Conservation (phyloP, 1,284 basidiomycete genomes). For the Marasmius oreades region DNA sequence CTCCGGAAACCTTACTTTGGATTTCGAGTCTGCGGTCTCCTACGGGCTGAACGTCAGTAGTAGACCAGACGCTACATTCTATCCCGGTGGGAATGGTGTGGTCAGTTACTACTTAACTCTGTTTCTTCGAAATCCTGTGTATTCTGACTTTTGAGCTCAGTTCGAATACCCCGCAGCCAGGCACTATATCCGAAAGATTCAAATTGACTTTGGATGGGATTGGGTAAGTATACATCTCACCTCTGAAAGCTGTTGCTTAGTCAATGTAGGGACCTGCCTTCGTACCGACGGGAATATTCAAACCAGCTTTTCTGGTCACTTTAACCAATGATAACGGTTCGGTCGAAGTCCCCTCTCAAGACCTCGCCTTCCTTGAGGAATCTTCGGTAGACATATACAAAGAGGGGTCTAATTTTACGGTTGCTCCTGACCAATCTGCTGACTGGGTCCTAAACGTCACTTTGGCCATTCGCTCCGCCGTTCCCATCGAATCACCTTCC, state of each 20-base stretch:
- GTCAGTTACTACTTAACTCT: constrained; percentile 14
- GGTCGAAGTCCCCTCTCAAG: constrained; percentile 17
- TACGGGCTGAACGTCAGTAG: constrained; percentile 52
- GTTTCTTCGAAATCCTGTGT: neutral
- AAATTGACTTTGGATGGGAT: constrained; percentile 60
- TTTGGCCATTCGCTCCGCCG: constrained; percentile 44
- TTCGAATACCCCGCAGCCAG: constrained; percentile 50
- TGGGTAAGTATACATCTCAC: constrained; percentile 35
- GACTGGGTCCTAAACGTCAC: constrained; percentile 57
- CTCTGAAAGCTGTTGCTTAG: neutral
- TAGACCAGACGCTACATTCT: constrained; percentile 42
- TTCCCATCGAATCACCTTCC: constrained; percentile 29
- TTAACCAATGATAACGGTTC: constrained; percentile 26
- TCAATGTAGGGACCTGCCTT: constrained; percentile 49
- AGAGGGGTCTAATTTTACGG: constrained; percentile 40
- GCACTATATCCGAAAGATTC: constrained; percentile 47
- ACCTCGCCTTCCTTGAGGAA: constrained; percentile 48
- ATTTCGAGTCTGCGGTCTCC: constrained; percentile 49
- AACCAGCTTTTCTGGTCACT: constrained; percentile 48
- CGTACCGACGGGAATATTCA: constrained; percentile 51
- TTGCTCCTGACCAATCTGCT: constrained; percentile 37
- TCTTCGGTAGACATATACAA: constrained; percentile 54
- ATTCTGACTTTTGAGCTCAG: constrained; percentile 22
- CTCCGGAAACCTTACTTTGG: constrained; percentile 42
- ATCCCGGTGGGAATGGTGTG: constrained; percentile 24